phyloP scores from a whole-genome alignment of 345 rosid genomes.

The Heritiera littoralis region DNA sequence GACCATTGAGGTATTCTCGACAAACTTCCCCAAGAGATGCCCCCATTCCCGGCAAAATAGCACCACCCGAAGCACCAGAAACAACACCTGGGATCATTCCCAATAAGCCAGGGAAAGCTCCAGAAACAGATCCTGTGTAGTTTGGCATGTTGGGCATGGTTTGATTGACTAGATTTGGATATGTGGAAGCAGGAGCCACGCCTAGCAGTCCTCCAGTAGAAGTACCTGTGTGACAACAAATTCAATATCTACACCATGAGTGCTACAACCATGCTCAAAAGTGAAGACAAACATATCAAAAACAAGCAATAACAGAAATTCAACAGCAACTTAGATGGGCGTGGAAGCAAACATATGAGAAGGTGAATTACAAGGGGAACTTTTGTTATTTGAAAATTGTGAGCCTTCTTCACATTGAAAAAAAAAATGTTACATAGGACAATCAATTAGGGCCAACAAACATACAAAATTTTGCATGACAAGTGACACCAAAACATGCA shows the following conservation, averaged over 20 bases:
- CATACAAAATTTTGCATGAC: not conserved
- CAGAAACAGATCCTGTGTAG: slow-evolving; percentile 93
- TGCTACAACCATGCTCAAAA: not conserved
- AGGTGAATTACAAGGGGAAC: not conserved
- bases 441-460: not conserved
- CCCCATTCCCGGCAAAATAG: slow-evolving; percentile 90
- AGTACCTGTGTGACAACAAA: slow-evolving; percentile 49
- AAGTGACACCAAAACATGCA: not conserved
- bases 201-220: slow-evolving; percentile 75
- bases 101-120: slow-evolving; percentile 85
- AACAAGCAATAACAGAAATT: not conserved
- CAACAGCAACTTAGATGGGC: not conserved
- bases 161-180: slow-evolving; percentile 79
- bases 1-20: slow-evolving; percentile 84
- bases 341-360: not conserved
- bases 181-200: slow-evolving; percentile 69
- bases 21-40: slow-evolving; percentile 98
- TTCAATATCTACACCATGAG: not conserved
- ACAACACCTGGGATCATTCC: slow-evolving; percentile 97
- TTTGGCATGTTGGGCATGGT: slow-evolving; percentile 99
- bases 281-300: not conserved
- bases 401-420: not conserved
- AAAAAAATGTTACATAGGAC: not conserved
- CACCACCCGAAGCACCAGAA: slow-evolving; percentile 93
- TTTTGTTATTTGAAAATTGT: not conserved